These are phyloP conservation scores for Talaromyces trachyspermus DNA, from an alignment of 495 filamentous ascomycete genomes.

Conservation along the genomic window DNA sequence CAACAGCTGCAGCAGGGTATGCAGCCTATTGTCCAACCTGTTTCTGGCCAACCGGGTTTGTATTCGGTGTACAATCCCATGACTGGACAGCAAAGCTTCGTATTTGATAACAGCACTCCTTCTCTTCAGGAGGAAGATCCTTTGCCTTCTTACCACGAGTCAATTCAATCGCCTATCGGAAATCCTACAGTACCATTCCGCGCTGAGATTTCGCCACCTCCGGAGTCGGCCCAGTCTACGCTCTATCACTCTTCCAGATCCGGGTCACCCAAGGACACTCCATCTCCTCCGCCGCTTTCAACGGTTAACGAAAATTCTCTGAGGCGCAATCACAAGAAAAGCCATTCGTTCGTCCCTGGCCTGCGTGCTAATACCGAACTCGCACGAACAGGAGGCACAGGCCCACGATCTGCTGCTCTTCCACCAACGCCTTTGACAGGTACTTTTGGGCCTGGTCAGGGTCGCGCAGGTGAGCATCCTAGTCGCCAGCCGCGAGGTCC, in stretches of 20 bases:
- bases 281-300: conserved; percentile 64
- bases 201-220: conserved; percentile 75
- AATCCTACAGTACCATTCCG: conserved; percentile 53
- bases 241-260: conserved; percentile 32
- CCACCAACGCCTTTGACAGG: conserved; percentile 76
- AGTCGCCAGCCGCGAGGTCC: conserved; percentile 89
- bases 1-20: conserved; percentile 69
- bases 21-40: conserved; percentile 60
- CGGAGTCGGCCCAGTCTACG: conserved; percentile 46
- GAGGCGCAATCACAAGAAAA: conserved; percentile 87
- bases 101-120: conserved; percentile 47
- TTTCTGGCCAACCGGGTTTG: conserved; percentile 63
- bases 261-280: conserved; percentile 65
- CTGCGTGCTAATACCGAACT: conserved; percentile 51
- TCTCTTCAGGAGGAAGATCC: conserved; percentile 27
- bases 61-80: conserved; percentile 77
- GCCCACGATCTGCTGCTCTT: conserved; percentile 70
- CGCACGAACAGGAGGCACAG: conserved; percentile 53
- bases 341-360: conserved; percentile 64
- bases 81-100: conserved; percentile 71
- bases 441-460: conserved; percentile 89
- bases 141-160: conserved; percentile 25
- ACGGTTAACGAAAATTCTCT: conserved; percentile 50
- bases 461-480: conserved; percentile 89
- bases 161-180: conserved; percentile 34